Base-by-base conservation (phyloP, 2,329 filamentous ascomycete species). In the Furcasterigmium furcatum region DNA sequence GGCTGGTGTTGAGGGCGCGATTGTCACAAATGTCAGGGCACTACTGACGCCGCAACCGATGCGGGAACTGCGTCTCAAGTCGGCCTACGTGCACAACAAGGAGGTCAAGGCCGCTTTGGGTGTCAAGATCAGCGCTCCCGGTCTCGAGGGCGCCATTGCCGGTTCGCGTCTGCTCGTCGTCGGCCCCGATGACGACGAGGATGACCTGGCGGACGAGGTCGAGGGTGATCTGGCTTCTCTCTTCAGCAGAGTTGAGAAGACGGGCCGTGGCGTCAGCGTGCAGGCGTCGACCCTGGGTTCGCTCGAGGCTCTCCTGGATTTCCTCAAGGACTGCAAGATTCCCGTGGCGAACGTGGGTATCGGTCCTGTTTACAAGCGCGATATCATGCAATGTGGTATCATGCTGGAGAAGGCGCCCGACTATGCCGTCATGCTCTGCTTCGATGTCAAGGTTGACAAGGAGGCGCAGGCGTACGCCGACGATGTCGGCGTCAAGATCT, bases 361-460 rank as follows among this genome's bases (percentile, higher is more conserved):
- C 60, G 94, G 94, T 40, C 94, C 94, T 3, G 92, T 99, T 32
- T 97, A 88, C 81, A 96, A 96, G 77, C 89, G 94, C 59, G 94
- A 99, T 68, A 88, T 99, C 45, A 94, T 97, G 80, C 91, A 85
- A 83, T 79, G 89, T 74, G 91, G 90, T 61, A 87, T 89, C 56
- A 99, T 99, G 94, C 67, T 97, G 60, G 94, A 99, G 70, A 97
- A 96, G 73, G 80, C 85, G 14, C 90, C 90, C 55, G 91, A 99
- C 63, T 95, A 85, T 57, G 94, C 94, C n/a, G 89, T 97, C 64
- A 99, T 99, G 94, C 84, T 99, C 42, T 97, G 94, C 67, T 99
- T 99, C 78, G 95, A 99, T 66, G 94, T 99, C 71, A 97, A 96
- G 74, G 89, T 99, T 14, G 94, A 99, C 72, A 97, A 96, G 68